Conservation (phyloP, 305 asterid species). For the Fraxinus sp. region DNA sequence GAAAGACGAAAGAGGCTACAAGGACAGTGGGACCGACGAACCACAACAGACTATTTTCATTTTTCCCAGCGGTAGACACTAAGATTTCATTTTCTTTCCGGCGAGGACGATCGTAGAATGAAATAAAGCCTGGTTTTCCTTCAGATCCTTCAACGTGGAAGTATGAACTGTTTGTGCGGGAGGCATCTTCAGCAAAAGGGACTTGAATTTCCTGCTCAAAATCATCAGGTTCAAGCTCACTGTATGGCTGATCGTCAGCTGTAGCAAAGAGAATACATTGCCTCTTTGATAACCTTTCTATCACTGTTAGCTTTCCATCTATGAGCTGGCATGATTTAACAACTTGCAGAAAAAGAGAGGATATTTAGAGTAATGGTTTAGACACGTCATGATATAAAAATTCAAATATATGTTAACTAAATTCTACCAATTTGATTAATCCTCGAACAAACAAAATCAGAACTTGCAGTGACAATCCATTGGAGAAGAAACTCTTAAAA, state of each 20-base stretch:
- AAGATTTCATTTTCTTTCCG: slow-evolving; percentile 37
- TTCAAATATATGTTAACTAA: background rate
- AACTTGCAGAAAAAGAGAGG: slow-evolving; percentile 38
- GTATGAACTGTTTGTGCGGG: slow-evolving; percentile 34
- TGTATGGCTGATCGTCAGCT: slow-evolving; percentile 40
- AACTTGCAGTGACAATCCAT: background rate
- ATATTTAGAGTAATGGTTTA: background rate
- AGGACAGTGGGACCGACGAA: slow-evolving; percentile 78
- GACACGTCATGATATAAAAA: background rate
- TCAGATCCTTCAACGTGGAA: slow-evolving; percentile 42
- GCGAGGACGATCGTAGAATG: slow-evolving; percentile 52
- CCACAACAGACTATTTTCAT: slow-evolving; percentile 61
- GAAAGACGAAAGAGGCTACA: slow-evolving; percentile 82
- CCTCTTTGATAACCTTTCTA: slow-evolving; percentile 37
- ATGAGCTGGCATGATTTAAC: slow-evolving; percentile 41
- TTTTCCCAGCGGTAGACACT: slow-evolving; percentile 38
- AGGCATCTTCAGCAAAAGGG: slow-evolving; percentile 42
- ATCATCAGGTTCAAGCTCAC: slow-evolving; percentile 43
- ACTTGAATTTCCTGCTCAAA: slow-evolving; percentile 43
- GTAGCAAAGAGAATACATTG: slow-evolving; percentile 40
- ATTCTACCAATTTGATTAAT: slow-evolving; percentile 3
- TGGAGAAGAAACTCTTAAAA: background rate
- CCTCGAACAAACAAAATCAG: slow-evolving; percentile 8
- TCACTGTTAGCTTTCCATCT: slow-evolving; percentile 39
- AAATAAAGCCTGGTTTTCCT: slow-evolving; percentile 81